Base-by-base conservation (phyloP, 805 yeast genomes). In the Metschnikowia corniflorae region DNA sequence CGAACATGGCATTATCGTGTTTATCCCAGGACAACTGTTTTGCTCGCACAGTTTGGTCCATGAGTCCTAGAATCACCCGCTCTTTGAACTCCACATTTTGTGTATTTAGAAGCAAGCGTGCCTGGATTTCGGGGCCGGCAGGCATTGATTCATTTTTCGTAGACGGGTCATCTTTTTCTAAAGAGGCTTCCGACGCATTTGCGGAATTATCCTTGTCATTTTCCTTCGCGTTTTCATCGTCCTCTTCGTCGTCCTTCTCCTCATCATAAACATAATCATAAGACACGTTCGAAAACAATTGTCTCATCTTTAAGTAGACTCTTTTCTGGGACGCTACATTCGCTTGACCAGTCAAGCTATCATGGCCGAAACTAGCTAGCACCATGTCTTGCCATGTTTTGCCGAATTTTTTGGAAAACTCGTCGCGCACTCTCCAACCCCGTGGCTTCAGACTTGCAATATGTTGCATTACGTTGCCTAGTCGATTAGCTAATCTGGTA, bases 221-320 rank as follows among this genome's bases (percentile, higher is more conserved):
- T n/a, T n/a, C n/a, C n/a, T n/a, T n/a, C n/a, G n/a, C n/a, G n/a
- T n/a, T n/a, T n/a, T n/a, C n/a, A n/a, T n/a, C n/a, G n/a, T n/a
- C n/a, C n/a, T n/a, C n/a, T n/a, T n/a, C n/a, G n/a, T n/a, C n/a
- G n/a, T n/a, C n/a, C n/a, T n/a, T n/a, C 3, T 37, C 47, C 5
- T 41, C 47, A 10, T 58, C 59, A 30, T 51, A 55, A 26, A 61
- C 58, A 35, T 65, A 66, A 12, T 48, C 42, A 39, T 50, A 64
- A 7, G 39, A 33, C 2, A 49, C 49, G 7, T 53, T 46, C 7
- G 48, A 49, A 28, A 67, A 63, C 28, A 60, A 33, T 9, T 35
- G 22, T 17, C 60, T 58, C 40, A 63, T 56, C 32, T 45, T 43
- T 5, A 43, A 35, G 42, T 59, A 59, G 16, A 56, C 33, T 3